Evolutionary conservation across 352 stramenopile genomes (phyloP).

Genomic region (Pythium guiyangense): DNA sequence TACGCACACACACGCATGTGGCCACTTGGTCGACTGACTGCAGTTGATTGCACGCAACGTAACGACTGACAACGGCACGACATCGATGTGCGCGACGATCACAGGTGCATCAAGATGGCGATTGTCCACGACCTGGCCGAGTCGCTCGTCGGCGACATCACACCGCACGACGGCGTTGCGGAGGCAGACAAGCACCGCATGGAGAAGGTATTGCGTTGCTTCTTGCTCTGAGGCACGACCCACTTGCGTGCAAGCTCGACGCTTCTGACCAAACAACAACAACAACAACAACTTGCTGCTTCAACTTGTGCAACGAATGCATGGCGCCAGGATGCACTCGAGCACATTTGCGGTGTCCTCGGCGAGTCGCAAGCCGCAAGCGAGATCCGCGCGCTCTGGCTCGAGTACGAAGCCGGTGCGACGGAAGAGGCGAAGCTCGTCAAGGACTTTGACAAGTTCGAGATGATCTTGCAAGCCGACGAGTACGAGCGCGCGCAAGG

Average conservation of each 20-base stretch:
- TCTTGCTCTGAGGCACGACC: neutral
- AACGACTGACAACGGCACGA: neutral
- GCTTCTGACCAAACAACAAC: no score
- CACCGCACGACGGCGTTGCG: slow-evolving; percentile 87
- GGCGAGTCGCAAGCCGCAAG: slow-evolving; percentile 42
- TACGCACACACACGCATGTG: slow-evolving; percentile 17
- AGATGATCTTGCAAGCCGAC: slow-evolving; percentile 94
- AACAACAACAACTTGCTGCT: no score
- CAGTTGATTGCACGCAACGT: neutral
- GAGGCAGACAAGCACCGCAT: slow-evolving; percentile 88
- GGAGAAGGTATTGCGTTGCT: slow-evolving; percentile 54
- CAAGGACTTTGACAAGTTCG: slow-evolving; percentile 95
- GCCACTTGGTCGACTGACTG: slow-evolving; percentile 6
- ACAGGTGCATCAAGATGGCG: slow-evolving; percentile 88
- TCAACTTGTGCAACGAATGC: neutral
- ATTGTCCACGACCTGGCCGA: slow-evolving; percentile 93
- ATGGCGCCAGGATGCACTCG: slow-evolving; percentile 42
- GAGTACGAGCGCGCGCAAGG: slow-evolving; percentile 88
- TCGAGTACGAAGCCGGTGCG: slow-evolving; percentile 82
- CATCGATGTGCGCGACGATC: slow-evolving; percentile 4
- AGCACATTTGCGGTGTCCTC: slow-evolving; percentile 59
- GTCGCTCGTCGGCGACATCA: slow-evolving; percentile 92
- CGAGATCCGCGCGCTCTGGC: slow-evolving; percentile 78
- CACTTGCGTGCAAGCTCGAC: neutral
- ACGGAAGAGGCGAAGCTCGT: slow-evolving; percentile 86